Conservation (phyloP, 2,329 filamentous ascomycete genomes). For the Phoma herbarum region DNA sequence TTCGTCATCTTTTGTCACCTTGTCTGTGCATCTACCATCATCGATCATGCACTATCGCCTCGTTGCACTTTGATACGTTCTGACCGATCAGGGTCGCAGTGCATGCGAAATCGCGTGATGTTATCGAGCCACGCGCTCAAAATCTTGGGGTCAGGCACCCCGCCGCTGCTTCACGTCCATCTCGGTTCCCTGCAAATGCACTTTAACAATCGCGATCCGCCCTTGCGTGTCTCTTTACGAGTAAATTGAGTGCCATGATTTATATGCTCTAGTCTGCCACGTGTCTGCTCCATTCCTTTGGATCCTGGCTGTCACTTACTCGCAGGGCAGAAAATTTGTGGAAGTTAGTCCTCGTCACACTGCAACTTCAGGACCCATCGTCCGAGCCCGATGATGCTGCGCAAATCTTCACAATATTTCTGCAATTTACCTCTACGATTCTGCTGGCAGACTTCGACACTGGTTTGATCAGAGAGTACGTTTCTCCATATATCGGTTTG, state of each 20-base stretch:
- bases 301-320: neutral
- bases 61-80: neutral
- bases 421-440: no score
- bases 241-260: neutral
- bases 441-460: no score
- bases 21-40: no score
- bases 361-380: neutral
- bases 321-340: neutral
- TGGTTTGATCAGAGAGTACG: no score
- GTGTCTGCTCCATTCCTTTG: neutral
- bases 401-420: no score
- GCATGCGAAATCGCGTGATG: neutral
- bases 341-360: neutral
- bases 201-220: neutral
- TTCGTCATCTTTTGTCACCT: neutral
- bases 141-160: neutral
- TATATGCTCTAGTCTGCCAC: neutral
- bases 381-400: neutral
- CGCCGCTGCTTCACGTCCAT: neutral
- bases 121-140: neutral
- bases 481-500: no score
- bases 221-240: no score
- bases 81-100: neutral
- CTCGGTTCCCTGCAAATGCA: neutral
- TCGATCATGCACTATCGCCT: neutral